Evolutionary conservation across 2,329 filamentous ascomycete species (phyloP).

Genomic region (Metarhizium brunneum): DNA sequence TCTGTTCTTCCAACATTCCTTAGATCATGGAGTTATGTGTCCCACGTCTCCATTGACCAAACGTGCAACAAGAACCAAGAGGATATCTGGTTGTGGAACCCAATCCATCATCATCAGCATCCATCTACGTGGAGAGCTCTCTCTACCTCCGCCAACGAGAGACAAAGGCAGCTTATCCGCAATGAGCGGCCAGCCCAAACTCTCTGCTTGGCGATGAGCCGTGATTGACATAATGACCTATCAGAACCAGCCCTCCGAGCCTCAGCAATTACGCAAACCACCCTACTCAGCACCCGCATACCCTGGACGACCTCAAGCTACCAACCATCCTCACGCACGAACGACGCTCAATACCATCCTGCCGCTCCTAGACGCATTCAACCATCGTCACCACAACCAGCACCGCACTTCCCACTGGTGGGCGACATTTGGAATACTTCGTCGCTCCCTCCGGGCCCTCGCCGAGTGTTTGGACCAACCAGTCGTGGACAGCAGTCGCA

Average conservation of each 20-base stretch:
- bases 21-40: too few species aligned
- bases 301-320: conserved; percentile 3
- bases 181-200: too few species aligned
- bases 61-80: too few species aligned
- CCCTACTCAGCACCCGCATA: background rate
- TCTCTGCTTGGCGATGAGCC: too few species aligned
- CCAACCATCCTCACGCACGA: conserved; percentile 10
- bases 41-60: too few species aligned
- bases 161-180: too few species aligned
- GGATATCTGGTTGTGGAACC: too few species aligned
- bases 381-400: conserved; percentile 85
- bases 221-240: background rate
- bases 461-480: conserved; percentile 12
- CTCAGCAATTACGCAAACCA: background rate
- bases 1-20: too few species aligned
- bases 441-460: conserved; percentile 54
- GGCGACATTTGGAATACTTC: conserved; percentile 59
- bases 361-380: conserved; percentile 60
- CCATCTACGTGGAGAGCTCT: too few species aligned
- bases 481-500: background rate
- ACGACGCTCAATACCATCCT: conserved; percentile 28
- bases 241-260: background rate
- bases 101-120: too few species aligned
- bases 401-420: conserved; percentile 79
- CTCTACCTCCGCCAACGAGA: too few species aligned